Evolutionary conservation across 805 yeast species (phyloP).

Genomic region (Blastobotrys americana): DNA sequence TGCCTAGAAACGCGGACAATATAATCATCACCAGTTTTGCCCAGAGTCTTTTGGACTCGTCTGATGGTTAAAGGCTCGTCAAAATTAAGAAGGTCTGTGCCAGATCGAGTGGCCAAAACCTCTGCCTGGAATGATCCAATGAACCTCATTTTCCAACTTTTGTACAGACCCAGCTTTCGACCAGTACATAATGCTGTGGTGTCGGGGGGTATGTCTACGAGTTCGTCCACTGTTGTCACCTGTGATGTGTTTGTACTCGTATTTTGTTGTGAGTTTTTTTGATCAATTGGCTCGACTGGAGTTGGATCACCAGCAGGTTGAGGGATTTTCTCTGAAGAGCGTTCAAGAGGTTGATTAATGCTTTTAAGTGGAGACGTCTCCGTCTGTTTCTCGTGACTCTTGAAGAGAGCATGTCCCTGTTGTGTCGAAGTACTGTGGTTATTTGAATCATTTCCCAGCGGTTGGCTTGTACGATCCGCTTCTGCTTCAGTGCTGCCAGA

Average conservation of each 20-base stretch:
- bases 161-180: background rate
- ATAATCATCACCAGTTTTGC: constrained; percentile 22
- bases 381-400: background rate
- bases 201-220: background rate
- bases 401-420: background rate
- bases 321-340: background rate
- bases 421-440: background rate
- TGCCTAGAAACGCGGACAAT: constrained; percentile 30
- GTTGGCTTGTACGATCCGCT: too few species aligned
- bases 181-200: too few species aligned
- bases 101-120: constrained; percentile 33
- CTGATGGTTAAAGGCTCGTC: constrained; percentile 27
- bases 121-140: constrained; percentile 34
- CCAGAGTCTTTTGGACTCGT: background rate
- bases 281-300: background rate
- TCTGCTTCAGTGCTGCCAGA: background rate
- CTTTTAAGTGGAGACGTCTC: background rate
- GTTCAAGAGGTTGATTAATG: background rate
- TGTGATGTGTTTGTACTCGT: too few species aligned
- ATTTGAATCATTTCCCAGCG: background rate
- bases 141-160: constrained; percentile 19
- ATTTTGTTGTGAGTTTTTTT: background rate
- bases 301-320: background rate
- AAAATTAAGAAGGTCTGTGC: constrained; percentile 24
- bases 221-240: too few species aligned